These are phyloP conservation scores for Fusarium euwallaceae DNA, from an alignment of 2,329 filamentous ascomycete genomes.

Conservation along the genomic window DNA sequence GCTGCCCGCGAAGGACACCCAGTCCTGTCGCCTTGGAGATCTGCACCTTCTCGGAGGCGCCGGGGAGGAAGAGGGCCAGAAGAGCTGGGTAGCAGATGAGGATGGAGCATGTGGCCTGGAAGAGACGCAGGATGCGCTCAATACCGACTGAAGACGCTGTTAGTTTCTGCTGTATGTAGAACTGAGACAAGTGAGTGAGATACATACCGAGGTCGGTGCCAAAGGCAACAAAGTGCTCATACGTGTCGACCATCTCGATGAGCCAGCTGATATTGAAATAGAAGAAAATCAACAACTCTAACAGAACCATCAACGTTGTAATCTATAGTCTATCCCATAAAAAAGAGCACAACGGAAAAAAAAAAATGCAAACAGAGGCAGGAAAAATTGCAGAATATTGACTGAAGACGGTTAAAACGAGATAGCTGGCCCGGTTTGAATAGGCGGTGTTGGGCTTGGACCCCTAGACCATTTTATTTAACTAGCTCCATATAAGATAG, in stretches of 20 bases:
- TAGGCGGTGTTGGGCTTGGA: constrained; percentile 36
- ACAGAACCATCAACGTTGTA: constrained; percentile 3
- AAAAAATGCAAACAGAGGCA: constrained; percentile 28
- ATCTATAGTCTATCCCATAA: neutral
- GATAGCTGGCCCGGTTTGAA: constrained; percentile 20
- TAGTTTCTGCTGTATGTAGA: constrained; percentile 16
- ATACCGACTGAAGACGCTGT: constrained; percentile 63
- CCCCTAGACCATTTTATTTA: constrained; percentile 13
- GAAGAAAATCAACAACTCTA: neutral
- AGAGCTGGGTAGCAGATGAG: constrained; percentile 60
- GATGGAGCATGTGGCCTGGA: constrained; percentile 66
- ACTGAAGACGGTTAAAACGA: constrained; percentile 19
- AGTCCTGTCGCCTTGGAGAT: constrained; percentile 51
- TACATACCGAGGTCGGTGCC: constrained; percentile 61
- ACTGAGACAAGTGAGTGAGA: constrained; percentile 17
- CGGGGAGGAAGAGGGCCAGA: constrained; percentile 51
- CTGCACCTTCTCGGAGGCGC: constrained; percentile 34
- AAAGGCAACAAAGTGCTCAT: constrained; percentile 58
- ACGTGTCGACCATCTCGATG: constrained; percentile 44
- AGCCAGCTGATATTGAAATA: neutral
- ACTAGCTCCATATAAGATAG: constrained; percentile 5
- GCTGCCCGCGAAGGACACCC: constrained; percentile 53
- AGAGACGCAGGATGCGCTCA: constrained; percentile 70
- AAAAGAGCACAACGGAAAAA: neutral
- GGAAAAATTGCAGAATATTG: constrained; percentile 15